phyloP scores from a whole-genome alignment of 257 asterid genomes.

The Misopates orontium region DNA sequence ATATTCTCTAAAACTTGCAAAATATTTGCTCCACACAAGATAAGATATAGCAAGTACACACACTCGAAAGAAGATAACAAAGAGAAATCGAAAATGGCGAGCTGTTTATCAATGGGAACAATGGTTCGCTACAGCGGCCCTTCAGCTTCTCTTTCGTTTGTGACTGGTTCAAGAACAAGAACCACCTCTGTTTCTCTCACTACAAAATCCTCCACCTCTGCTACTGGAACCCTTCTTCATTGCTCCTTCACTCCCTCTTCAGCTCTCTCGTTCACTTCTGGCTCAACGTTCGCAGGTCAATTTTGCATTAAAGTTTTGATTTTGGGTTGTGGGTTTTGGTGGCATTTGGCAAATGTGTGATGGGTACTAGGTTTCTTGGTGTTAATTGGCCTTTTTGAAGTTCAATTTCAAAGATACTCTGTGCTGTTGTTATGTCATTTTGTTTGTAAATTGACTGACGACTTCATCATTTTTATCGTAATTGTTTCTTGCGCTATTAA shows the following conservation, averaged over 20 bases:
- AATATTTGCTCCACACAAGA: slow-evolving; percentile 20
- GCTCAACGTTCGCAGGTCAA: slow-evolving; percentile 61
- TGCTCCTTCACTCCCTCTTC: slow-evolving; percentile 55
- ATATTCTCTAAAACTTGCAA: too few species aligned
- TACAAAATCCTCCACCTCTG: slow-evolving; percentile 30
- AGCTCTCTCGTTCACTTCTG: slow-evolving; percentile 53
- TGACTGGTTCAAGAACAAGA: slow-evolving; percentile 45
- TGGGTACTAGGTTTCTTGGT: not conserved
- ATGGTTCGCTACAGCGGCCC: slow-evolving; percentile 34
- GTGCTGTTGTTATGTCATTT: not conserved
- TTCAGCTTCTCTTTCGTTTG: slow-evolving; percentile 64
- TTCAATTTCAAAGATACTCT: not conserved
- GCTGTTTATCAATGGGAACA: slow-evolving; percentile 54
- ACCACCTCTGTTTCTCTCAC: slow-evolving; percentile 36
- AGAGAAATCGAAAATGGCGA: slow-evolving; percentile 47
- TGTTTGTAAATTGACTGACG: not conserved
- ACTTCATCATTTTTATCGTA: not conserved
- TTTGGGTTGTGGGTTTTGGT: not conserved
- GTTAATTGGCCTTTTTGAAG: slow-evolving; percentile 5
- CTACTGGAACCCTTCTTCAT: slow-evolving; percentile 53
- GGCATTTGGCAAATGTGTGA: not conserved
- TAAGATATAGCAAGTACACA: slow-evolving; percentile 39
- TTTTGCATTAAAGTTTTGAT: not conserved
- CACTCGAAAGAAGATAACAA: not conserved
- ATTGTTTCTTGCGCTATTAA: not conserved